These are phyloP conservation scores for Obelidium mucronatum DNA, from an alignment of 192 early-diverging fungal species.

Conservation along the genomic window DNA sequence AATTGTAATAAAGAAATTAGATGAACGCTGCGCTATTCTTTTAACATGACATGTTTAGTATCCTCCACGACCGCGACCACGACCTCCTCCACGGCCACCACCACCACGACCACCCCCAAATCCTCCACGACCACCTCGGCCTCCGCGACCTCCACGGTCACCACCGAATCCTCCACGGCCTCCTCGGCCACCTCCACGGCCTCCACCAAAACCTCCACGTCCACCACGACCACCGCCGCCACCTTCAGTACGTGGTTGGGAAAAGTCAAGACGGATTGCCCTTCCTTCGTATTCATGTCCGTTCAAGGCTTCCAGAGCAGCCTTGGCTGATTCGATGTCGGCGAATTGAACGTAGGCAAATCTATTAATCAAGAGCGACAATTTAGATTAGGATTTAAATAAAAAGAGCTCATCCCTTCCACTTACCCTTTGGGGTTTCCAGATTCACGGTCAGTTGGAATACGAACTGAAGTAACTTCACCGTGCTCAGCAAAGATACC, in stretches of 20 bases:
- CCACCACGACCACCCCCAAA: constrained; percentile 57
- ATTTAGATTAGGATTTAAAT: neutral
- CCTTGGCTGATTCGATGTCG: constrained; percentile 54
- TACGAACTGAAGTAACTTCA: constrained; percentile 62
- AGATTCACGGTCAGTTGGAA: constrained; percentile 81
- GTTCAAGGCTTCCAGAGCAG: constrained; percentile 77
- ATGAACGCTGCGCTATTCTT: too few species aligned
- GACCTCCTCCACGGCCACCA: constrained; percentile 47
- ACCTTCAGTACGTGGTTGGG: constrained; percentile 48
- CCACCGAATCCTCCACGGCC: constrained; percentile 57
- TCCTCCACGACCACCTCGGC: constrained; percentile 54
- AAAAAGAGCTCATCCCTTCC: constrained; percentile 22
- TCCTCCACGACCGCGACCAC: constrained; percentile 65
- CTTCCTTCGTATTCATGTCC: constrained; percentile 81
- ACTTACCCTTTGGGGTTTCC: constrained; percentile 72
- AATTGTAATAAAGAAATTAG: neutral
- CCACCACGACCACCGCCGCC: constrained; percentile 47
- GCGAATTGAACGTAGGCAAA: constrained; percentile 62
- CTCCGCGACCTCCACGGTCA: constrained; percentile 50
- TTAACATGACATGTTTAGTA: constrained; percentile 24
- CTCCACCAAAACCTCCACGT: constrained; percentile 51
- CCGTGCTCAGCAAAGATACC: constrained; percentile 65
- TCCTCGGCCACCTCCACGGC: constrained; percentile 62
- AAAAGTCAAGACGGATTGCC: constrained; percentile 87
- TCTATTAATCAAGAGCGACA: constrained; percentile 6